Conservation (phyloP, 2,329 filamentous ascomycete genomes). For the Beauveria rudraprayagi region DNA sequence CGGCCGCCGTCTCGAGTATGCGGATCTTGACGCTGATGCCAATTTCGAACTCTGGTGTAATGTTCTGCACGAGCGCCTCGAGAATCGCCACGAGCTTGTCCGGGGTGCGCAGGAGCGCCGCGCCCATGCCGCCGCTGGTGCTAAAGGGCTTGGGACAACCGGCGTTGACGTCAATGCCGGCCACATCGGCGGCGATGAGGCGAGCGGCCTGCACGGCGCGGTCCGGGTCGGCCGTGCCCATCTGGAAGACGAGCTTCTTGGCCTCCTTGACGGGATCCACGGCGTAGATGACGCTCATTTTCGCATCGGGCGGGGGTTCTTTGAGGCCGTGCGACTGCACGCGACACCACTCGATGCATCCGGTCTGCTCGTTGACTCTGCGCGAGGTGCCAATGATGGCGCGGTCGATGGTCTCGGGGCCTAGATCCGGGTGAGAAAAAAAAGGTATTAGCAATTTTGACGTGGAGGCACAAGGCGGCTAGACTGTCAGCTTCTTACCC, state of each 20-base stretch:
- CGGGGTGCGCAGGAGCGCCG: conserved; percentile 76
- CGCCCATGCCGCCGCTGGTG: conserved; percentile 90
- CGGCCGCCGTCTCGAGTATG: conserved; percentile 65
- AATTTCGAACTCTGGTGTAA: conserved; percentile 71
- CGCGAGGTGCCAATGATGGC: conserved; percentile 83
- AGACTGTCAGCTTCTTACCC: conserved; percentile 47
- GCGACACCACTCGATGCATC: conserved; percentile 79
- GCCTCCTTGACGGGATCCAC: conserved; percentile 72
- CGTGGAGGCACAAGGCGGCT: neutral
- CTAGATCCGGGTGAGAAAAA: conserved; percentile 28
- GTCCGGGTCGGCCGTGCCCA: conserved; percentile 78
- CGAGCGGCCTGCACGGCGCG: conserved; percentile 77
- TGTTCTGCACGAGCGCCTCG: conserved; percentile 69
- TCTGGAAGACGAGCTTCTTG: conserved; percentile 75
- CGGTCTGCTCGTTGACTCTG: conserved; percentile 64
- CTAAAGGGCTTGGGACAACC: conserved; percentile 98
- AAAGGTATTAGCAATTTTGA: neutral
- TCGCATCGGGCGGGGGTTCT: conserved; percentile 43
- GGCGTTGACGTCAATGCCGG: conserved; percentile 93
- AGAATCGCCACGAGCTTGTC: conserved; percentile 79
- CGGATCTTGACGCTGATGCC: conserved; percentile 97
- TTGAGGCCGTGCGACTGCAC: conserved; percentile 61
- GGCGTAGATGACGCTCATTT: conserved; percentile 71
- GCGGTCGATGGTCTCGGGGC: conserved; percentile 89
- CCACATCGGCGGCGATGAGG: conserved; percentile 78